These are phyloP conservation scores for Linum tenue DNA, from an alignment of 345 rosid genomes.

Conservation along the genomic window DNA sequence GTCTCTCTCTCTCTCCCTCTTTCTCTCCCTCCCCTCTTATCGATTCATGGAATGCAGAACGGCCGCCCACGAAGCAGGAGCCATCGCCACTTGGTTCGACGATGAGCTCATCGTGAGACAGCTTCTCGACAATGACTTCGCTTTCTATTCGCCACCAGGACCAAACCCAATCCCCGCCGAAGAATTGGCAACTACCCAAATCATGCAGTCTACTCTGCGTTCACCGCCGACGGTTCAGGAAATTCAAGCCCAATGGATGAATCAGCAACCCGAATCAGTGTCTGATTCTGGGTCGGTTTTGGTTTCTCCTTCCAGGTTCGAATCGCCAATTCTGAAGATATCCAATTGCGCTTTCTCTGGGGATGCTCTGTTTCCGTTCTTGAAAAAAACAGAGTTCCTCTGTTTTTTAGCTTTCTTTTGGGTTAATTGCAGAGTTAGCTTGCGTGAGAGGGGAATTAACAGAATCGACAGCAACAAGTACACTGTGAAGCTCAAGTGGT, in stretches of 20 bases:
- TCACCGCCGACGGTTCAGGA: slow-evolving; percentile 56
- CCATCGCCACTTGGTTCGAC: slow-evolving; percentile 18
- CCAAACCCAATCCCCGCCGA: slow-evolving; percentile 9
- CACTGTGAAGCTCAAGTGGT: slow-evolving; percentile 55
- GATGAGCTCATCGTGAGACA: slow-evolving; percentile 38
- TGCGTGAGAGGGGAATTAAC: slow-evolving; percentile 26
- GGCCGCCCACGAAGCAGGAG: not conserved
- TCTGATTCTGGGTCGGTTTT: not conserved
- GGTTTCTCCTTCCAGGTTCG: not conserved
- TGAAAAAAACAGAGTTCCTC: not conserved
- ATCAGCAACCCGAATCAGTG: not conserved
- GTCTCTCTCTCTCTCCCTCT: slow-evolving; percentile 7
- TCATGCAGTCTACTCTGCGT: slow-evolving; percentile 29
- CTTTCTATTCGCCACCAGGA: slow-evolving; percentile 32
- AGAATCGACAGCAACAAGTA: slow-evolving; percentile 54
- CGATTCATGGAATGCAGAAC: not conserved
- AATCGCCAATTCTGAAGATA: not conserved
- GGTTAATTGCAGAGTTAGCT: slow-evolving; percentile 14
- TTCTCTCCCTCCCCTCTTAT: not conserved
- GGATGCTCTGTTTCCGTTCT: no score
- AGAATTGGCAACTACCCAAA: slow-evolving; percentile 22
- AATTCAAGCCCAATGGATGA: slow-evolving; percentile 22
- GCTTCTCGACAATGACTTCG: slow-evolving; percentile 42
- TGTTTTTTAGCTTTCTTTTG: not conserved
- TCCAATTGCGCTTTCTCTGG: not conserved